These are phyloP conservation scores for Fusarium guadeloupense DNA, from an alignment of 2,329 filamentous ascomycete species.

Conservation along the genomic window DNA sequence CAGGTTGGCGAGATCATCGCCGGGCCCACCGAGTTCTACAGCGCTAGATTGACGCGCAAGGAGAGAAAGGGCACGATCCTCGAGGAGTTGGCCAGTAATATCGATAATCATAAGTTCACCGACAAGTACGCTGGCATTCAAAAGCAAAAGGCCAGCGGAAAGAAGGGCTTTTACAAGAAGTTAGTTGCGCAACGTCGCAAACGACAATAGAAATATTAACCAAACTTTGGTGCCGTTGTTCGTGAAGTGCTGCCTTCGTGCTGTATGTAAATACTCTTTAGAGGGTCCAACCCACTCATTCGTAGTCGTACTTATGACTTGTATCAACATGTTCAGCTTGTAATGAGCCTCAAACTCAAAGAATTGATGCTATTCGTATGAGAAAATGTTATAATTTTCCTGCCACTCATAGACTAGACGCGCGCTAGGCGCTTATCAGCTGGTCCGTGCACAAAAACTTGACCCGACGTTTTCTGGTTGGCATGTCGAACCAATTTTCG, in stretches of 20 bases:
- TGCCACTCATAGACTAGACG: slow-evolving; percentile 6
- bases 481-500: slow-evolving; percentile 29
- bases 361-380: neutral
- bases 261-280: neutral
- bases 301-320: neutral
- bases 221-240: neutral
- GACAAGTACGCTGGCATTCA: slow-evolving; percentile 90
- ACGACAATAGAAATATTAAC: slow-evolving; percentile 30
- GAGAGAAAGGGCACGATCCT: slow-evolving; percentile 88
- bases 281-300: neutral
- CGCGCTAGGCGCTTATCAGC: slow-evolving; percentile 14
- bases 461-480: slow-evolving; percentile 36
- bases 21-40: slow-evolving; percentile 88
- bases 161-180: slow-evolving; percentile 88
- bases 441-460: slow-evolving; percentile 36
- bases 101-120: slow-evolving; percentile 75
- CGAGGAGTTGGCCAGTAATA: slow-evolving; percentile 74
- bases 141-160: slow-evolving; percentile 82
- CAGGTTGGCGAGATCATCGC: slow-evolving; percentile 90
- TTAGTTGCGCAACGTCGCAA: slow-evolving; percentile 62
- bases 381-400: neutral
- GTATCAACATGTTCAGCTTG: neutral
- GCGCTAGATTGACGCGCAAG: slow-evolving; percentile 81
- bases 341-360: neutral
- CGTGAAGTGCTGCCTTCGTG: neutral